Evolutionary conservation across 345 rosid genomes (phyloP).

Genomic region (Euphorbia peplus): DNA sequence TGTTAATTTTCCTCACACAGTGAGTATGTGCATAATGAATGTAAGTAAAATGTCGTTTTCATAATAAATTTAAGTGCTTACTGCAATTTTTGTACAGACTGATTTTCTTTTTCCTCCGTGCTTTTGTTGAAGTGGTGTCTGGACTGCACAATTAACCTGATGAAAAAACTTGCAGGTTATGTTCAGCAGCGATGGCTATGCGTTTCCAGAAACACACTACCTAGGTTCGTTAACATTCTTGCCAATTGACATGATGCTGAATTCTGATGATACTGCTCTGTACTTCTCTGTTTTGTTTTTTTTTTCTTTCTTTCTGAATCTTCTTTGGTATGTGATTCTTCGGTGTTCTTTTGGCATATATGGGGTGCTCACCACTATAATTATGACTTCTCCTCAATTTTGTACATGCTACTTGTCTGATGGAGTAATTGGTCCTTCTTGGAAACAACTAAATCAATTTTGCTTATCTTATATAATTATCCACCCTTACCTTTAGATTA

Average conservation of each 20-base stretch:
- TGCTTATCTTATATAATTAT: neutral
- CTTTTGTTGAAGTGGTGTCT: neutral
- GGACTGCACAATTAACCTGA: constrained; percentile 4
- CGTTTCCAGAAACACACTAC: constrained; percentile 82
- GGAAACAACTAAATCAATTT: neutral
- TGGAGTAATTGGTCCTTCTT: neutral
- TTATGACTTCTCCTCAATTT: neutral
- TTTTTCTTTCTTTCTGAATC: neutral
- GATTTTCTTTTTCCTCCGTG: neutral
- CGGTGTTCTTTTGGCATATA: neutral
- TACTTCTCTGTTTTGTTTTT: neutral
- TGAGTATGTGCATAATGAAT: neutral
- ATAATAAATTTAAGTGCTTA: neutral
- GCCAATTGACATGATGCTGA: neutral
- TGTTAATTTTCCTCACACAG: neutral
- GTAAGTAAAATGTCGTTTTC: neutral
- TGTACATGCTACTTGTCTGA: neutral
- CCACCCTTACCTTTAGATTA: neutral
- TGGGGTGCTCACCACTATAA: neutral
- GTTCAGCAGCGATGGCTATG: constrained; percentile 98
- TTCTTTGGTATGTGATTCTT: neutral
- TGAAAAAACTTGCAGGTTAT: constrained; percentile 64
- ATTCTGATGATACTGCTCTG: neutral
- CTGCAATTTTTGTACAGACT: neutral
- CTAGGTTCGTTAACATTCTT: constrained; percentile 53